Conservation (phyloP, 2,329 filamentous ascomycete genomes). For the Coniochaeta prunicola region DNA sequence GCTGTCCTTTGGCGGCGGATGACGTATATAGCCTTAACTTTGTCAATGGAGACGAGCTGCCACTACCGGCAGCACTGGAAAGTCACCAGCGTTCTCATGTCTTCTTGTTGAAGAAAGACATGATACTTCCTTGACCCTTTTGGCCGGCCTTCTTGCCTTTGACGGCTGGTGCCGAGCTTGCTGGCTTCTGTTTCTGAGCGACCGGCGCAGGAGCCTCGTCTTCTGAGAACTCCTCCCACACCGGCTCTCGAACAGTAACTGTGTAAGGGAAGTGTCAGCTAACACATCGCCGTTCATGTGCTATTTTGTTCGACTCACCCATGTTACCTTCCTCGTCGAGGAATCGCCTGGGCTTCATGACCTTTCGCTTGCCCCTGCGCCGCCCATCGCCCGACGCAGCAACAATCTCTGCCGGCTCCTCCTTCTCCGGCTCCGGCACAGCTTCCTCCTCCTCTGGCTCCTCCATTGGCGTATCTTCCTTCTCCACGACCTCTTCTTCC, state of each 20-base stretch:
- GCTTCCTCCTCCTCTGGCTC: constrained; percentile 23
- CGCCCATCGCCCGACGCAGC: constrained; percentile 47
- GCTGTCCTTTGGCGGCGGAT: no score
- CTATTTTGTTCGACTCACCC: constrained; percentile 45
- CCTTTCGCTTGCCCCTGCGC: constrained; percentile 66
- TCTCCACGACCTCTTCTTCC: constrained; percentile 27
- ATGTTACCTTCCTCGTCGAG: constrained; percentile 88
- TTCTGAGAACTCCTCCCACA: constrained; percentile 91
- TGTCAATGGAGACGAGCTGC: not conserved
- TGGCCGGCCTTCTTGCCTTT: constrained; percentile 49
- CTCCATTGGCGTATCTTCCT: constrained; percentile 13
- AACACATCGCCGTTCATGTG: not conserved
- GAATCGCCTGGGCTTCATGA: constrained; percentile 82
- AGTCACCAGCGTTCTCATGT: not conserved
- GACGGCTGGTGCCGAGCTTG: constrained; percentile 30
- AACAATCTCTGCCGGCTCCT: constrained; percentile 43
- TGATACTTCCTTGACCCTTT: constrained; percentile 74
- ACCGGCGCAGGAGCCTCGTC: constrained; percentile 60
- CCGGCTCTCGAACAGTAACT: constrained; percentile 81
- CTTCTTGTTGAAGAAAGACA: constrained; percentile 88
- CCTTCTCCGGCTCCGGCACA: constrained; percentile 29
- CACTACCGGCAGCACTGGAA: not conserved
- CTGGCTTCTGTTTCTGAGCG: constrained; percentile 39
- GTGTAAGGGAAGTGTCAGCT: constrained; percentile 6
- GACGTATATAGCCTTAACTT: no score